Conservation (phyloP, 2,329 filamentous ascomycete genomes). For the Volutella citrinella region DNA sequence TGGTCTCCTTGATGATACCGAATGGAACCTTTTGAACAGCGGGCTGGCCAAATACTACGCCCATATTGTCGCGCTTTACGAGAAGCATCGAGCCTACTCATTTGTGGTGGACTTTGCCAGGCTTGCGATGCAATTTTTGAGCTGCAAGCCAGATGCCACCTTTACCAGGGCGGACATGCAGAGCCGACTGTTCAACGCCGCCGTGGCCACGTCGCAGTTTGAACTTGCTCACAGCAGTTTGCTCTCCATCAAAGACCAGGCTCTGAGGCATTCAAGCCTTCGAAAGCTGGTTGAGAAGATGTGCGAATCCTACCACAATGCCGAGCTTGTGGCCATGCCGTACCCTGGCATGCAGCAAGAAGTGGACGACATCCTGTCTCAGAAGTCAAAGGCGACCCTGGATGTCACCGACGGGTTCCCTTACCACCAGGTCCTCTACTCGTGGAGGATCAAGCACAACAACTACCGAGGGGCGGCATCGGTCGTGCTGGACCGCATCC, state of each 20-base stretch:
- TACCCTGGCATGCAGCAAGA: constrained; percentile 74
- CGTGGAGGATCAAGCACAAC: constrained; percentile 79
- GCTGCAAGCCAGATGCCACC: constrained; percentile 27
- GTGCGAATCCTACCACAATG: constrained; percentile 64
- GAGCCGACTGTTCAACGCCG: constrained; percentile 78
- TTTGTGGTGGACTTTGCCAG: constrained; percentile 82
- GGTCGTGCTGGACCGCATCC: constrained; percentile 60
- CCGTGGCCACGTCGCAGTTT: constrained; percentile 75
- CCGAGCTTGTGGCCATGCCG: constrained; percentile 70
- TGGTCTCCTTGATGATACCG: constrained; percentile 71
- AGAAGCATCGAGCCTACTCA: constrained; percentile 71
- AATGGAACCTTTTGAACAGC: constrained; percentile 65
- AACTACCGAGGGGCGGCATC: constrained; percentile 80
- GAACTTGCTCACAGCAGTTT: constrained; percentile 80
- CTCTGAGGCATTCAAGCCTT: constrained; percentile 70
- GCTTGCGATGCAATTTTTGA: constrained; percentile 65
- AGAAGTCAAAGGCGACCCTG: constrained; percentile 66
- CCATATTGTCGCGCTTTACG: constrained; percentile 80
- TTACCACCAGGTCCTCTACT: constrained; percentile 87
- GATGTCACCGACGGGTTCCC: constrained; percentile 69
- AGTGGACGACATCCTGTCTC: constrained; percentile 74
- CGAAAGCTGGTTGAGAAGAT: constrained; percentile 66
- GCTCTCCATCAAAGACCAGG: constrained; percentile 66
- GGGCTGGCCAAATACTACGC: constrained; percentile 83
- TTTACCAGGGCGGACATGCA: constrained; percentile 68